Conservation (phyloP, 805 yeast genomes). For the Schwanniomyces vanrijiae region DNA sequence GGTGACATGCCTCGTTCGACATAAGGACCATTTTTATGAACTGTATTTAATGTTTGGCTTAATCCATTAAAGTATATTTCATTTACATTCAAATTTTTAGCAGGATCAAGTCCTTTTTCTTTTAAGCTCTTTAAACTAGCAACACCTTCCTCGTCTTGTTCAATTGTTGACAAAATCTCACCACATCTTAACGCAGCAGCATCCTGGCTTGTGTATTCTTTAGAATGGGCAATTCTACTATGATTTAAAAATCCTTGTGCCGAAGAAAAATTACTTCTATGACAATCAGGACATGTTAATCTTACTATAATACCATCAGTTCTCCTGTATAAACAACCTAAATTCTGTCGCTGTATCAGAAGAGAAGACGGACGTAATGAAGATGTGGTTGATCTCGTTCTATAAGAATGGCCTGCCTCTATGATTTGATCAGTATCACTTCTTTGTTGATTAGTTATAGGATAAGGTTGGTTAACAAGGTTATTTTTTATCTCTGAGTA, state of each 20-base stretch:
- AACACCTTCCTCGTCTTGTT: slow-evolving; percentile 57
- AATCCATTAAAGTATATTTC: slow-evolving; percentile 36
- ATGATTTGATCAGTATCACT: slow-evolving; percentile 1
- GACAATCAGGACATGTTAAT: slow-evolving; percentile 67
- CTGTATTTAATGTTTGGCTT: slow-evolving; percentile 26
- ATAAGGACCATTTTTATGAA: slow-evolving; percentile 10
- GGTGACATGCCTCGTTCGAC: slow-evolving; percentile 14
- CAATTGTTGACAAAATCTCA: slow-evolving; percentile 48
- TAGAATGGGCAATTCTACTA: slow-evolving; percentile 70
- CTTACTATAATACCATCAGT: slow-evolving; percentile 72
- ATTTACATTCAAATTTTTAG: slow-evolving; percentile 38
- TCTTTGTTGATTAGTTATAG: neutral
- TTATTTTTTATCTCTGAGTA: slow-evolving; percentile 19
- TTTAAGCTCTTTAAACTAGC: slow-evolving; percentile 35
- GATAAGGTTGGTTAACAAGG: neutral
- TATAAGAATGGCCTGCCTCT: slow-evolving; percentile 29
- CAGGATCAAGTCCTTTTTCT: slow-evolving; percentile 40
- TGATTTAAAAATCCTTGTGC: slow-evolving; percentile 84
- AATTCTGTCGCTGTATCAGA: slow-evolving; percentile 18
- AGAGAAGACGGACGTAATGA: slow-evolving; percentile 53
- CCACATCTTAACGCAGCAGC: slow-evolving; percentile 73
- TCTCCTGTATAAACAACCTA: slow-evolving; percentile 59
- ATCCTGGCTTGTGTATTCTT: slow-evolving; percentile 69
- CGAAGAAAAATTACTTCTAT: slow-evolving; percentile 66
- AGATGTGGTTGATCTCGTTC: slow-evolving; percentile 52